Evolutionary conservation across 805 yeast genomes (phyloP), one percentile per base, ranked within the genome.

Genomic region (Schizosaccharomyces japonicus): DNA sequence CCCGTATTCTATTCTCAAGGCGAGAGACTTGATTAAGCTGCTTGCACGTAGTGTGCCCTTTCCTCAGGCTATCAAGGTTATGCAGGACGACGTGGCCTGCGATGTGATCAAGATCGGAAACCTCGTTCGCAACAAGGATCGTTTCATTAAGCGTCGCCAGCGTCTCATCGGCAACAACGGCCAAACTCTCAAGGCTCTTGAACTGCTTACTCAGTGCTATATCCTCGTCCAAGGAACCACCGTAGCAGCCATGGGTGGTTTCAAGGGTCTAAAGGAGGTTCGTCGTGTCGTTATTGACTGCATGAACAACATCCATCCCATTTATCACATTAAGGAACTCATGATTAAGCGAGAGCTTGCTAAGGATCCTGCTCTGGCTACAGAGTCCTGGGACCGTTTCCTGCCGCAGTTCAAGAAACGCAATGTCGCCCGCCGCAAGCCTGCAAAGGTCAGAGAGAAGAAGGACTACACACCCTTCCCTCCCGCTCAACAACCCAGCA

Each of bases 391-490:
- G 98, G 76, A 84, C 25, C 72, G 98, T 63, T 90, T 87, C 62
- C 68, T 90, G 59, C 98, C 98, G 23, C 84, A 79, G 68, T 90
- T 90, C 69, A 90, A 83, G 73, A 90, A 87, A 72, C 78, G 85
- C 63, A 84, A 84, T 58, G 94, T 87, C 54, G 93, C 93, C 32
- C 77, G 98, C 59, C 80, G 80, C 78, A 78, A 78, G 70, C 80
- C 90, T 51, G 75, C 72, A 63, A 75, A 72, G 61, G 66, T 71
- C 57, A 72, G 73, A 68, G 72, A 63, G 52, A 70, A 71, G 70
- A 85, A 78, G 64, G 77, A 75, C 3, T 87, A 87, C 73, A 90
- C 98, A 30, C 96, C 98, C 60, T 90, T 90, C 84, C 98, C 98
- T 66, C 96, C 98, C 56, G 80, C 82, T 47, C 98, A 82, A 65